Evolutionary conservation across 2,329 filamentous ascomycete genomes (phyloP), one percentile per base, ranked within the genome.

Genomic region (Cladosporium sp.): DNA sequence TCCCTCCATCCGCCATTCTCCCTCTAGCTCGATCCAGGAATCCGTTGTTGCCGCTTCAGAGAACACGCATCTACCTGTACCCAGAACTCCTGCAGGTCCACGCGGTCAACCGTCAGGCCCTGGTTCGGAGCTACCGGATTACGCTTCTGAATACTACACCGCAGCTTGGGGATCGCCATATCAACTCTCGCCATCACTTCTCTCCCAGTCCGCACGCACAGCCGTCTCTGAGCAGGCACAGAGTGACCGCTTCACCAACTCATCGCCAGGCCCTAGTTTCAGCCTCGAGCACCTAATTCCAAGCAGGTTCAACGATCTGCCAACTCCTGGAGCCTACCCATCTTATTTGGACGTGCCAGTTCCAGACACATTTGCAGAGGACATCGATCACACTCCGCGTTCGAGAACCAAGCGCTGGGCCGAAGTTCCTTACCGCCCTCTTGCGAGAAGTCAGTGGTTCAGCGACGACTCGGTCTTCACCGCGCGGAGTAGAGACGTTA

Each of bases 121-220:
- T 25, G 54, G 30, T 28, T 52, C 56, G 14, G 56, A 59, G 34
- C 50, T 59, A 15, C 56, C 56, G 19, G 69, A 71, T 50, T 64
- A 66, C 55, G 64, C 63, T 42, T 72, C 70, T 3, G 69, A 70
- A 17, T 73, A 72, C 63, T 71, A 84, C 69, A 94, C 90, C 49
- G 88, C 91, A 51, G 92, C 88, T 72, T 96, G 92, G 92, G 92
- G 92, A 59, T 96, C 92, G 56, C 92, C 92, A 20, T 96, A 96
- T 75, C 87, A 89, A 58, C 82, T 82, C 62, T 82, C 87, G 39
- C 78, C 81, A 12, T 88, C 69, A 28, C 62, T 72, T 12, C 59
- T 67, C 19, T 67, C 71, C 19, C 59, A 62, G 49, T 69, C 71
- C 9, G 68, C 66, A 51, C 68, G 67, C 50, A 70, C 69, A 38